Base-by-base conservation (phyloP, 352 stramenopile species). In the Globisporangium parvum region DNA sequence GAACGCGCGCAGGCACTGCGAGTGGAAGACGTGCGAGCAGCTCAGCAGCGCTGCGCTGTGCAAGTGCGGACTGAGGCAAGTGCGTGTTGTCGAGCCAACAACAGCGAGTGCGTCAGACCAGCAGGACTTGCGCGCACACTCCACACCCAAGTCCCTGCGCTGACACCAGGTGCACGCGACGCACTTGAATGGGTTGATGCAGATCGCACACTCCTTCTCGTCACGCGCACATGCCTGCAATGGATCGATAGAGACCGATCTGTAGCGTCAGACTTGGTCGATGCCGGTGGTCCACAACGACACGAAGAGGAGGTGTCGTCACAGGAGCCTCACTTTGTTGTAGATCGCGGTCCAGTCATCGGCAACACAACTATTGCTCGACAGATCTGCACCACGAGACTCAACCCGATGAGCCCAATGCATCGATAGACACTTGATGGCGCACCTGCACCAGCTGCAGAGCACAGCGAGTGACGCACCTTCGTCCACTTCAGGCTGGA, bases 201-300 rank as follows among this genome's bases (percentile, higher is more conserved):
- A 95, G 54, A 95, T 95, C 18, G 85, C 75, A 28, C 85, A 95
- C 51, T 95, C 85, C 12, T 44, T 57, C 47, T 89, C 82, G 23
- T 71, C 68, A 6, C 79, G 70, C 4, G 48, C 57, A 12, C 59
- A 58, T 2, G 78, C 77, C 78, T 88, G 26, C 8, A 11, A 35
- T 28, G 26, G 26, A 28, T 28, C 26, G 11, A 12, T 1, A 2
- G 12, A 31, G 28, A n/a, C n/a, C 24, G 3, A 31, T n/a, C 3
- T n/a, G 18, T 11, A 11, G 12, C 8, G 37, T 42, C 14, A 21
- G 4, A 14, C 41, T 24, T 14, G 9, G 41, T 47, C 11, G 6
- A 5, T 15, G 17, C 8, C 4, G 41, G 5, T 21, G 18, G 14
- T 44, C 5, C 10, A 17, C 18, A 47, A 15, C n/a, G n/a, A 14